Evolutionary conservation across 75 land plant genomes (phyloP), one percentile per base, ranked within the genome.

Genomic region (Pinus albicaulis): DNA sequence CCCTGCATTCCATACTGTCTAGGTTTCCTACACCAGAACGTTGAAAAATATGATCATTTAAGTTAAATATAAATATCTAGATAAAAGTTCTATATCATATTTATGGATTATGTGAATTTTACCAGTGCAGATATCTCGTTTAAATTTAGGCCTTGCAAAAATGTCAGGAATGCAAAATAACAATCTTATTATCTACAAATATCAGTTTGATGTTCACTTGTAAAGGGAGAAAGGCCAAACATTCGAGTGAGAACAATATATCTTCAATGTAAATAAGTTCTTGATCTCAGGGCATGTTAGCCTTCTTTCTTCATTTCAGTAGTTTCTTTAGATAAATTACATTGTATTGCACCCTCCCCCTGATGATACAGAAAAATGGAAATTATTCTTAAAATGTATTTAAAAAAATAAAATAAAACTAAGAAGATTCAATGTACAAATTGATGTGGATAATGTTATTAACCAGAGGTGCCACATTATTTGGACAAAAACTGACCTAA

Each of bases 401-500:
- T 8, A 68, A 68, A 19, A 38, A 68, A n/a, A 31, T 31, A 31
- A 31, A 22, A 16, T 28, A 23, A 68, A 68, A 41, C 1, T 68
- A 2, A 22, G 52, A 8, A 68, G 0, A 36, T 41, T 19, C 65
- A 34, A 63, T 63, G 36, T 63, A 68, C 71, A 68, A 41, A 7
- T 68, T 68, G 71, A 38, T 68, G 10, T 20, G 71, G 22, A 66
- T 66, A 66, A 38, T 31, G 8, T 68, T 68, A 38, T 38, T 41
- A 38, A 22, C 3, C 20, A 36, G 10, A 68, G 71, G 53, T 68
- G 53, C 53, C 71, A 68, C 53, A 68, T 68, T 6, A n/a, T 38
- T 15, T 68, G 71, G 24, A 41, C 41, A 22, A 41, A 7, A 38
- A 38, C 52, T n/a, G 13, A 38, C 4, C 53, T 7, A 41, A 41